Percentiles rank a stretch among this genome's conserved stretches.
These are phyloP conservation scores for Mikania micrantha DNA, from an alignment of 129 eudicot species.

Conservation along the genomic window DNA sequence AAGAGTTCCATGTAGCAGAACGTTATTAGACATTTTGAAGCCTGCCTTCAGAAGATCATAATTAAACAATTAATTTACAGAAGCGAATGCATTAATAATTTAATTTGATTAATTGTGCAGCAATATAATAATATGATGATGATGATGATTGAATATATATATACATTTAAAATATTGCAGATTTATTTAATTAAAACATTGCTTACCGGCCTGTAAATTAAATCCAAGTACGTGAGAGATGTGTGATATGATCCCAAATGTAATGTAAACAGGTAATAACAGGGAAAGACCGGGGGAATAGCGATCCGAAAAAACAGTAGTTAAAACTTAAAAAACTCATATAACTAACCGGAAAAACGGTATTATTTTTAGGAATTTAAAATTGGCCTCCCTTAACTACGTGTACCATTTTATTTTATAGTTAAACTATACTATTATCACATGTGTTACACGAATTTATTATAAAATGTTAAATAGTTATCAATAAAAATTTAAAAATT, in stretches of 20 bases:
- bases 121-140: too few species aligned
- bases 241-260: slow-evolving; percentile 1
- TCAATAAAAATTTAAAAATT: too few species aligned
- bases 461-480: too few species aligned
- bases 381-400: background rate
- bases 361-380: slow-evolving; percentile 21
- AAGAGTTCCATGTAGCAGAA: slow-evolving; percentile 64
- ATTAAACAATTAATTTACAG: background rate
- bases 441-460: too few species aligned
- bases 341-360: slow-evolving; percentile 12
- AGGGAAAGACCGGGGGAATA: slow-evolving; percentile 3
- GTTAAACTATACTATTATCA: too few species aligned
- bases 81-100: background rate
- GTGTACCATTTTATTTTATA: background rate
- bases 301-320: slow-evolving; percentile 34
- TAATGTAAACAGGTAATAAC: slow-evolving; percentile 19
- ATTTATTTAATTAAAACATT: background rate
- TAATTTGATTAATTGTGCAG: background rate
- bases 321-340: slow-evolving; percentile 9
- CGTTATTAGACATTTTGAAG: slow-evolving; percentile 48
- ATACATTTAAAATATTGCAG: too few species aligned
- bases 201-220: slow-evolving; percentile 2
- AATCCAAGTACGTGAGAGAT: background rate
- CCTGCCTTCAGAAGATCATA: slow-evolving; percentile 25
- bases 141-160: background rate